These are phyloP conservation scores for Gastrolobium bilobum DNA, from an alignment of 306 rosid species.

Conservation along the genomic window DNA sequence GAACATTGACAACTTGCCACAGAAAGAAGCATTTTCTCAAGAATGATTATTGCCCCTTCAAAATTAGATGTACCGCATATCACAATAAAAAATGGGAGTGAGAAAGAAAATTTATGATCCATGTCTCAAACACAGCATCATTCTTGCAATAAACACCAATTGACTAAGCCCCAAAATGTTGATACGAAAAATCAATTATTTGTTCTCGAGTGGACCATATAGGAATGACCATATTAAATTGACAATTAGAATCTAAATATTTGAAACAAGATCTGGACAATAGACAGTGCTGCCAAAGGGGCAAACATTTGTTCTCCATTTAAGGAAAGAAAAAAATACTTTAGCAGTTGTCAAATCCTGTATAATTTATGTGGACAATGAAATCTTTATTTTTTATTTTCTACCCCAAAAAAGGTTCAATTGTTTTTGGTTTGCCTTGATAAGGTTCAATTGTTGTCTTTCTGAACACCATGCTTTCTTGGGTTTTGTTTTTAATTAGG, in stretches of 20 bases:
- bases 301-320: too few species aligned
- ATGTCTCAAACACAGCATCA: not conserved
- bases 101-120: not conserved
- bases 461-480: too few species aligned
- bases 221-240: conserved; percentile 10
- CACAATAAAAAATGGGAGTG: not conserved
- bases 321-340: too few species aligned
- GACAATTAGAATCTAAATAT: not conserved
- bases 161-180: not conserved
- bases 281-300: not conserved
- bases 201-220: not conserved
- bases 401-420: too few species aligned
- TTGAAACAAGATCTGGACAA: conserved; percentile 10
- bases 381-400: too few species aligned
- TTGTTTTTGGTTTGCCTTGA: too few species aligned
- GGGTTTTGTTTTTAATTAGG: too few species aligned
- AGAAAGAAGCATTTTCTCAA: conserved; percentile 29
- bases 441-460: too few species aligned
- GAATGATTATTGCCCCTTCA: conserved; percentile 16
- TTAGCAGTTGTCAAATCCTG: too few species aligned
- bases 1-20: conserved; percentile 10
- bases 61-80: not conserved
- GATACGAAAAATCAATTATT: conserved; percentile 2
- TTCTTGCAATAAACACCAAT: conserved; percentile 9
- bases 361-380: too few species aligned